phyloP scores from a whole-genome alignment of 148 eudicot genomes.

The Salicornia ramosissima region DNA sequence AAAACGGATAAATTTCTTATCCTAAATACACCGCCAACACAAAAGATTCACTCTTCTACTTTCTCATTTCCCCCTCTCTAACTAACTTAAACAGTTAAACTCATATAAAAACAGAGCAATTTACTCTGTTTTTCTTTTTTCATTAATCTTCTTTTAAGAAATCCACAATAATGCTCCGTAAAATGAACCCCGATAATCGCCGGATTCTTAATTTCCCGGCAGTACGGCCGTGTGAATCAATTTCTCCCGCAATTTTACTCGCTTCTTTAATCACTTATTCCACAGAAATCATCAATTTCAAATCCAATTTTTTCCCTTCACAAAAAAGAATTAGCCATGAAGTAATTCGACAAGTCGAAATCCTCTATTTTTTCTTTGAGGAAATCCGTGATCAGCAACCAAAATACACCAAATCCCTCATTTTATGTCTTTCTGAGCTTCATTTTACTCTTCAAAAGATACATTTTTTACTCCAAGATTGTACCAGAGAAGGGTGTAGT shows the following conservation, averaged over 20 bases:
- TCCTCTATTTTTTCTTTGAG: conserved; percentile 54
- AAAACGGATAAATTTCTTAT: not conserved
- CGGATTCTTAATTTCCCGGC: conserved; percentile 64
- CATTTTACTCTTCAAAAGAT: conserved; percentile 62
- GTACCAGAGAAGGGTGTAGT: conserved; percentile 46
- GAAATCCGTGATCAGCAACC: conserved; percentile 36
- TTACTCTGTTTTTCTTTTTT: conserved; percentile 11
- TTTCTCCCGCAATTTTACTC: conserved; percentile 49
- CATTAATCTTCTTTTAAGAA: too few species aligned
- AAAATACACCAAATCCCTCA: conserved; percentile 19
- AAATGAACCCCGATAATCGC: conserved; percentile 45
- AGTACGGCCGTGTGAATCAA: conserved; percentile 62
- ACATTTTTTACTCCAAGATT: conserved; percentile 52
- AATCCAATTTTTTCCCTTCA: conserved; percentile 34
- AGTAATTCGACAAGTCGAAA: conserved; percentile 45
- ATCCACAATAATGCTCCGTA: conserved; percentile 40
- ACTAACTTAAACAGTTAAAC: too few species aligned
- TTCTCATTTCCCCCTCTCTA: not conserved
- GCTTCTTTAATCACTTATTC: conserved; percentile 48
- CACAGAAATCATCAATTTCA: conserved; percentile 32
- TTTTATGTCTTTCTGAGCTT: conserved; percentile 58
- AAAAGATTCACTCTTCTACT: not conserved
- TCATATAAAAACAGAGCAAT: not conserved
- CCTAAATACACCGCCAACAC: conserved; percentile 9
- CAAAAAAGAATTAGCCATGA: conserved; percentile 50